Conservation (phyloP, 1,284 basidiomycete species). For the Vanrija pseudolonga region DNA sequence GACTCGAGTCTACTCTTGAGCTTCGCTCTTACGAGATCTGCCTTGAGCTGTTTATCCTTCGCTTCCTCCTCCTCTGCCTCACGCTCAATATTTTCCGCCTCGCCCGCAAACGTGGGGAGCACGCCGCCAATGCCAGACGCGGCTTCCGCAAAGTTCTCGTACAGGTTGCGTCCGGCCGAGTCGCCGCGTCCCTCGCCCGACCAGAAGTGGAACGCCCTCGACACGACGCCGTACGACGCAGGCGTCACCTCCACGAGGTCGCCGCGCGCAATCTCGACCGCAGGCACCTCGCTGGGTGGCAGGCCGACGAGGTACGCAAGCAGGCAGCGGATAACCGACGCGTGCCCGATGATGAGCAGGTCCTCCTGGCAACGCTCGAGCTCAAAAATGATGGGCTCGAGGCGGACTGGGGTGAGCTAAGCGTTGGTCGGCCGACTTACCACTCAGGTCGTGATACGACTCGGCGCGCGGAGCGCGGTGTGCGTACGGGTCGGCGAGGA, state of each 20-base stretch:
- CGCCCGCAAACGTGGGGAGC: conserved; percentile 39
- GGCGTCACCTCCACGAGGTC: conserved; percentile 86
- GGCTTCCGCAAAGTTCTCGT: conserved; percentile 51
- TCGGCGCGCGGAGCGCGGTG: conserved; percentile 89
- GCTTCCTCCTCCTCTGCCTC: conserved; percentile 45
- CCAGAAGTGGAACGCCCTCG: conserved; percentile 89
- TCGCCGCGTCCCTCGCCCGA: conserved; percentile 49
- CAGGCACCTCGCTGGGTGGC: conserved; percentile 93
- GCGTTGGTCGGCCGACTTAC: conserved; percentile 49
- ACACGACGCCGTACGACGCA: conserved; percentile 82
- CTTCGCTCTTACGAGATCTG: conserved; percentile 18
- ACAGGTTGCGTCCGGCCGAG: conserved; percentile 44
- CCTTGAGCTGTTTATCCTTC: conserved; percentile 35
- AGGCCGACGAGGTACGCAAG: conserved; percentile 87
- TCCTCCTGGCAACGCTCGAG: conserved; percentile 76
- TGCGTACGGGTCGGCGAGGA: conserved; percentile 86
- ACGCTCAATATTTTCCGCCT: conserved; percentile 43
- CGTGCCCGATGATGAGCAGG: conserved; percentile 74
- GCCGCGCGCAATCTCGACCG: conserved; percentile 88
- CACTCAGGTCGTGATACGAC: conserved; percentile 83
- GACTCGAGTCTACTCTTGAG: conserved; percentile 18
- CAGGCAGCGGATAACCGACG: conserved; percentile 95
- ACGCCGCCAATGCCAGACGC: conserved; percentile 34
- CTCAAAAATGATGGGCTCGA: conserved; percentile 80
- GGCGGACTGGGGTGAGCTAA: conserved; percentile 55